Base-by-base conservation (phyloP, 129 eudicot species). In the Escallonia rubra region DNA sequence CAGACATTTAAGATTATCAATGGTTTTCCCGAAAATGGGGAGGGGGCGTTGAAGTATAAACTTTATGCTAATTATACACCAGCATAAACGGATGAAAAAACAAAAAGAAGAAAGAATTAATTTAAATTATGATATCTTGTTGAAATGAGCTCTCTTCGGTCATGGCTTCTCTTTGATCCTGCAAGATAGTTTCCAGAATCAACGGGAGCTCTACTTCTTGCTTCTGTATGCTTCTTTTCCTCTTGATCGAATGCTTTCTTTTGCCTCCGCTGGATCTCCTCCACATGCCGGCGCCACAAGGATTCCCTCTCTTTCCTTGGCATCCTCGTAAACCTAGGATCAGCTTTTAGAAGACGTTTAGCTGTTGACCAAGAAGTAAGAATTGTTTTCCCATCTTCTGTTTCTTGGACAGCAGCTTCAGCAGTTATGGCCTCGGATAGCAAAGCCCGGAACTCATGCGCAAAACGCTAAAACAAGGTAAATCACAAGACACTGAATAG, bases 311-410 rank as follows among this genome's bases (percentile, higher is more conserved):
- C 97, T 76, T 90, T 94, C 78, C 99, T 87, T 4, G 96, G 89
- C 93, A 87, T 75, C 76, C 87, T 94, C 58, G 76, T 68, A 72
- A 87, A 94, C 60, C 99, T 72, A 16, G 76, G 69, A 68, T 94
- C 99, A 7, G 71, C 73, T 71, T 85, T 90, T 11, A 94, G 76
- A 58, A 87, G 72, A 15, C 54, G 77, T 79, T 90, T 87, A 41
- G 99, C 99, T 49, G 97, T 94, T 70, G 99, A 90, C 97, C 97
- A 94, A 10, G 99, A 94, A 13, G 75, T 80, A 41, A 90, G 47
- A 40, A 83, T 83, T 13, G 99, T 87, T 74, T 90, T 90, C 48
- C 96, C 97, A 59, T 79, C 90, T 67, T 86, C 90, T 41, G 79
- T 82, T 73, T 89, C 93, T 80, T 75, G 81, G 23, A 73, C 40